phyloP scores from a whole-genome alignment of 2,329 filamentous ascomycete species.

The Penicillium sp. region DNA sequence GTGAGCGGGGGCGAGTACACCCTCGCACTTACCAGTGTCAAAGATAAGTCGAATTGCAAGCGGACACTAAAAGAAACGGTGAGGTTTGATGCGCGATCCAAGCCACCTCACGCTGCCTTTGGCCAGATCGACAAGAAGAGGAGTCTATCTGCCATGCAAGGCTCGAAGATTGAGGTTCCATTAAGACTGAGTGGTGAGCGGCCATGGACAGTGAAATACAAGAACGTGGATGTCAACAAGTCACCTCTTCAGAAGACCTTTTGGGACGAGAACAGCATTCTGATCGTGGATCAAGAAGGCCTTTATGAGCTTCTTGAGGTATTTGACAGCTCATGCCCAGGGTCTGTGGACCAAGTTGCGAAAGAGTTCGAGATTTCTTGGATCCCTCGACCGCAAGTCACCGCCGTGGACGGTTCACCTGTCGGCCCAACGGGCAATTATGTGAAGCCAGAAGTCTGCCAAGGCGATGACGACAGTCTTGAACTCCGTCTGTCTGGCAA shows the following conservation, averaged over 20 bases:
- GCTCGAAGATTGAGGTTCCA: conserved; percentile 71
- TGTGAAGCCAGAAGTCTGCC: conserved; percentile 80
- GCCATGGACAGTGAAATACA: conserved; percentile 80
- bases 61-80: conserved; percentile 81
- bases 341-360: conserved; percentile 72
- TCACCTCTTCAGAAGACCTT: conserved; percentile 52
- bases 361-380: conserved; percentile 78
- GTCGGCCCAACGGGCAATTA: conserved; percentile 60
- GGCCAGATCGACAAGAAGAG: conserved; percentile 81
- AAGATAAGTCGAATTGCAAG: conserved; percentile 83
- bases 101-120: conserved; percentile 84
- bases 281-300: conserved; percentile 68
- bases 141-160: conserved; percentile 73
- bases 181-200: conserved; percentile 81
- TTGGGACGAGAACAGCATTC: conserved; percentile 64
- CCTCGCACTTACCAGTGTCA: conserved; percentile 79
- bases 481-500: conserved; percentile 79
- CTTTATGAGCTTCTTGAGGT: conserved; percentile 79
- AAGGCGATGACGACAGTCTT: conserved; percentile 88
- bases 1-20: conserved; percentile 86
- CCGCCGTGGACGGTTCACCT: conserved; percentile 51
- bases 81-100: conserved; percentile 82
- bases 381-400: conserved; percentile 76
- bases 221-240: conserved; percentile 61
- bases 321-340: conserved; percentile 77